Percentiles rank a stretch among this genome's conserved stretches.
Evolutionary conservation across 2,329 filamentous ascomycete species (phyloP).

Genomic region (Fusarium papillatum): DNA sequence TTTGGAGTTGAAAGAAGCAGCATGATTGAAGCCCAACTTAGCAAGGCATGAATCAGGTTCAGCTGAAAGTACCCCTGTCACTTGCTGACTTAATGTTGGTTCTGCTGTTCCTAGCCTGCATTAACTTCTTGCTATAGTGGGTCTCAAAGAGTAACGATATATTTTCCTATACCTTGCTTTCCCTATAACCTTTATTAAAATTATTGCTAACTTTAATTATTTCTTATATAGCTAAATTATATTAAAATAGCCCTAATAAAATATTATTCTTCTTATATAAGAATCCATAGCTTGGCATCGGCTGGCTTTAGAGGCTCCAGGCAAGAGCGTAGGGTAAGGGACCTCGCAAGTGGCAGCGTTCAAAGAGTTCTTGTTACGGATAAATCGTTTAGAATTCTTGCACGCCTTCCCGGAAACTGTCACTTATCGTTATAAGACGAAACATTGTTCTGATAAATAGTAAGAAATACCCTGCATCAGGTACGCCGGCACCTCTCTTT

Average conservation of each 20-base stretch:
- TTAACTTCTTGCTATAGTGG: background rate
- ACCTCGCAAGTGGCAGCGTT: background rate
- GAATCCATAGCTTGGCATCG: background rate
- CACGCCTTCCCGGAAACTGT: background rate
- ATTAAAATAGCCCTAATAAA: too few species aligned
- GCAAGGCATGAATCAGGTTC: background rate
- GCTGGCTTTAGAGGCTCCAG: background rate
- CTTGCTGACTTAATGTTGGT: background rate
- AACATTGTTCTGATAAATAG: background rate
- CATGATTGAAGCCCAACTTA: background rate
- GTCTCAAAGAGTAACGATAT: too few species aligned
- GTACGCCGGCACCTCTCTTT: background rate
- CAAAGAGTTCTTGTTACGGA: background rate
- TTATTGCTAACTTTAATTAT: too few species aligned
- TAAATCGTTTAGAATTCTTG: background rate
- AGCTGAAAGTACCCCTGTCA: background rate
- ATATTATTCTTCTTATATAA: too few species aligned
- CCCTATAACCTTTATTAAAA: too few species aligned
- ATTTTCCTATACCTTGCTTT: too few species aligned
- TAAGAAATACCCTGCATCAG: background rate
- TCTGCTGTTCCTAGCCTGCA: background rate
- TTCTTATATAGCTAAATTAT: too few species aligned
- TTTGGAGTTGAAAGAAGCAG: background rate
- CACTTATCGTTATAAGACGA: background rate
- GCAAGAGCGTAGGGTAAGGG: background rate